phyloP scores from a whole-genome alignment of 371 early-diverging fungal genomes.

The Mortierella sp. region DNA sequence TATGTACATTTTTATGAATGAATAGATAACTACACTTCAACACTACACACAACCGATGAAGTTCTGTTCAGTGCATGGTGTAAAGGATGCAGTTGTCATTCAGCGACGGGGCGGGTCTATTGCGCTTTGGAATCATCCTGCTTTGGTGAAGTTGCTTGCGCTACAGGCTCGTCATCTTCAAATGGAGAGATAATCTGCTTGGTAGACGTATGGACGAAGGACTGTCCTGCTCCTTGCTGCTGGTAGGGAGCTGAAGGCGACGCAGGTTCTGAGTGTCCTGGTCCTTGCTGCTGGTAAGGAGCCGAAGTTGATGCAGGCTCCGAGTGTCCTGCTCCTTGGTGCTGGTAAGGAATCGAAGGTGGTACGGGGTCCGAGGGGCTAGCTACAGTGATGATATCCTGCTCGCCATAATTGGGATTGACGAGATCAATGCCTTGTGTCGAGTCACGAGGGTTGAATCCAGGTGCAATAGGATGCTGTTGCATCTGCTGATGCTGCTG shows the following conservation, averaged over 20 bases:
- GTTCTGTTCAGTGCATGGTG: no score
- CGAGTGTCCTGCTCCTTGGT: neutral
- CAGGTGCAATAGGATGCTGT: conserved; percentile 24
- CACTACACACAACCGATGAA: no score
- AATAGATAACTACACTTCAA: no score
- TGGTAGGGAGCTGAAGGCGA: neutral
- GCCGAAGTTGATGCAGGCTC: neutral
- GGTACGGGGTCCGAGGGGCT: neutral
- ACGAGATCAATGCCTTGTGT: conserved; percentile 28
- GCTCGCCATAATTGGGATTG: conserved; percentile 38
- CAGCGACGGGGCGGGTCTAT: conserved; percentile 10
- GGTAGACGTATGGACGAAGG: conserved; percentile 33
- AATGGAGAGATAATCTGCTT: conserved; percentile 44
- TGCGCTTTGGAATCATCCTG: conserved; percentile 23
- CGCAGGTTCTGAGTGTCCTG: neutral
- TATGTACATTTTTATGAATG: no score
- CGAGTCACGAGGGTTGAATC: conserved; percentile 36
- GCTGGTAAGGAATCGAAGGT: neutral
- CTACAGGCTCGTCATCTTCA: conserved; percentile 24
- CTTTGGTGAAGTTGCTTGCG: neutral
- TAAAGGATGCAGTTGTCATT: no score
- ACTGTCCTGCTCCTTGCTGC: conserved; percentile 25
- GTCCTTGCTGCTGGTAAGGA: neutral
- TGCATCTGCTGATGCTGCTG: conserved; percentile 10
- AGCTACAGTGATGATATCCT: conserved; percentile 1